Evolutionary conservation across 768 basidiomycete species (phyloP), one percentile per base, ranked within the genome.

Genomic region (Boletellus emodensis): DNA sequence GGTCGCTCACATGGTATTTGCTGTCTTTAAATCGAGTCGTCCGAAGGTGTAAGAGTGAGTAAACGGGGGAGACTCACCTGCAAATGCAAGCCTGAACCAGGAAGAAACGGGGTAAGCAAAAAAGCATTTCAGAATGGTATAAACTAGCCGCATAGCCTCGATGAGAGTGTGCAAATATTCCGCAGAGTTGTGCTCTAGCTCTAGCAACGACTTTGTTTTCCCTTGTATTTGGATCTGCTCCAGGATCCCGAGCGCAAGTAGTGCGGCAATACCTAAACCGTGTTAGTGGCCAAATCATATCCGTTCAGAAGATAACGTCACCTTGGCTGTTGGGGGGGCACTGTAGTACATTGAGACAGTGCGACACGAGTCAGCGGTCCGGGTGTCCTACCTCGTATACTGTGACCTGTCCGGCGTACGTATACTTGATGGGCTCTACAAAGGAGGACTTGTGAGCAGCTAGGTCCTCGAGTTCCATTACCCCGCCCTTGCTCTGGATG

Each of bases 271-370:
- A n/a, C 85, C 84, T 85, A 48, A 40, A 35, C 18, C 36, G 14
- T 11, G 12, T 51, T 52, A 15, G 33, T 41, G 33, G 46, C 40
- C 40, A 42, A 35, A 17, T 20, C 40, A 18, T 15, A 12, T 52
- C 9, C 11, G 46, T 37, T 26, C 18, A n/a, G n/a, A 38, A 48
- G 40, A 24, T 12, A 18, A 39, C 39, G 46, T 52, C 12, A 62
- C 94, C 95, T 80, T 97, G 94, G 9, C 95, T 94, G 65, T 96
- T 98, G 0, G 95, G 95, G 8, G 94, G 95, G 60, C 93, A 95
- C 91, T 92, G 39, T 6, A 40, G 14, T 36, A 46, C 17, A 53
- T 45, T 40, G 5, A 30, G 18, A 44, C 18, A 15, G 26, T 52
- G 40, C 7, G 28, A 13, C 22, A 40, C 17, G 30, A 11, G 24